Evolutionary conservation across 768 basidiomycete species (phyloP), one percentile per base, ranked within the genome.

Genomic region (Tubosaeta brunneosetosa): DNA sequence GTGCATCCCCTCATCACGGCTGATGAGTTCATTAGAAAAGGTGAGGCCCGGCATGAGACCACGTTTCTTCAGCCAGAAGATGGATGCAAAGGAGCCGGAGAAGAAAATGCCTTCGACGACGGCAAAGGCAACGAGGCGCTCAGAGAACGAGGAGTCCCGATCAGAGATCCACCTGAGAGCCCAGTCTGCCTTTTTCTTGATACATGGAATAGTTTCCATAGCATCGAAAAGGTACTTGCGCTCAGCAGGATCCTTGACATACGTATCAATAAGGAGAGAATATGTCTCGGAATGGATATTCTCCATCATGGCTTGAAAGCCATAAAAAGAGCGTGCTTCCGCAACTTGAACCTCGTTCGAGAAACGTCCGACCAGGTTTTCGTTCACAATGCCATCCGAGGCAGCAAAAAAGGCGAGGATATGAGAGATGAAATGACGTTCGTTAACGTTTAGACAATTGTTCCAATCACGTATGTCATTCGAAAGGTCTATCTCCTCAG

Each of bases 291-390:
- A 93, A 70, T 97, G 94, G 52, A 95, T 81, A 72, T 95, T 97
- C 66, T 95, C 94, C 82, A 94, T 95, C 94, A 95, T 94, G 67
- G 95, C 89, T 69, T 97, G 94, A 73, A 94, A 95, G 16, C 93
- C 93, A 66, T 97, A 95, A 75, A 97, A 97, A 68, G 87, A 94
- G 6, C 93, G 84, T 9, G 91, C 94, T 69, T 97, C 94, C 5
- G 92, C 87, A 2, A 78, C 77, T 69, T 95, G 93, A 8, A 95
- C 90, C 66, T 95, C 94, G 52, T 80, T 83, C 10, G 89, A 90
- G 73, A 95, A 95, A 19, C 93, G 87, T 69, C 94, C 91, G 43
- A 95, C 80, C 12, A 97, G 77, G 70, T 97, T 95, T 71, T 95
- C 93, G 70, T 95, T 95, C 56, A 95, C 91, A 57, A 95, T 94